Evolutionary conservation across 306 rosid species (phyloP).

Genomic region (Fagus sylvatica): DNA sequence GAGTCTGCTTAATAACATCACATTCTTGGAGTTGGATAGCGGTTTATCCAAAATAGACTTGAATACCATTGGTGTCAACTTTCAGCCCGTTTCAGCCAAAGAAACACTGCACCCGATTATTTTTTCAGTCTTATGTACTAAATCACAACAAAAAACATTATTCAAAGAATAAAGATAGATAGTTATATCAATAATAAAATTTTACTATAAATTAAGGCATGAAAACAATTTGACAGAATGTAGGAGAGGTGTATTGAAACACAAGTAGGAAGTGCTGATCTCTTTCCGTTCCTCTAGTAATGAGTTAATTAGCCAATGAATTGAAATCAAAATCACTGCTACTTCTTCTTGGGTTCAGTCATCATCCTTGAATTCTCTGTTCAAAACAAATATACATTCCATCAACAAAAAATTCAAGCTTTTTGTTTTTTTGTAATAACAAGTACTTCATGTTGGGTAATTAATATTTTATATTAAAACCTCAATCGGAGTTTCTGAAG

Average conservation of each 20-base stretch:
- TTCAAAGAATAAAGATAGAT: constrained; percentile 11
- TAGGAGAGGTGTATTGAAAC: constrained; percentile 27
- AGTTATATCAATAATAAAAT: constrained; percentile 16
- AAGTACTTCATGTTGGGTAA: too few relatives aligned
- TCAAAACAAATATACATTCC: constrained; percentile 28
- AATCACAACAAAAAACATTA: constrained; percentile 26
- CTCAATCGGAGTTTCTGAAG: too few relatives aligned
- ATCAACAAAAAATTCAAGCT: constrained; percentile 2
- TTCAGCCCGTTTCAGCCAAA: not conserved
- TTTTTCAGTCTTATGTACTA: not conserved
- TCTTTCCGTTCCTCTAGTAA: not conserved
- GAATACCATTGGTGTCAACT: too few relatives aligned
- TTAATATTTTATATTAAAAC: too few relatives aligned
- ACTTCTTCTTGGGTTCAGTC: constrained; percentile 49
- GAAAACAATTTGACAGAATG: constrained; percentile 25
- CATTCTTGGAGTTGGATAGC: too few relatives aligned
- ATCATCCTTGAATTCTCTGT: constrained; percentile 93
- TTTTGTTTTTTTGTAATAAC: too few relatives aligned
- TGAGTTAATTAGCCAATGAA: constrained; percentile 33
- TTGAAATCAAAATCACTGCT: constrained; percentile 33
- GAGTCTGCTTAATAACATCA: too few relatives aligned
- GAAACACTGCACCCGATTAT: not conserved
- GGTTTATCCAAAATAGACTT: too few relatives aligned
- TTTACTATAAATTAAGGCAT: constrained; percentile 18
- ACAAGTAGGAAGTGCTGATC: constrained; percentile 16